Base-by-base conservation (phyloP, 768 basidiomycete species). In the Tephrocybe sp. region DNA sequence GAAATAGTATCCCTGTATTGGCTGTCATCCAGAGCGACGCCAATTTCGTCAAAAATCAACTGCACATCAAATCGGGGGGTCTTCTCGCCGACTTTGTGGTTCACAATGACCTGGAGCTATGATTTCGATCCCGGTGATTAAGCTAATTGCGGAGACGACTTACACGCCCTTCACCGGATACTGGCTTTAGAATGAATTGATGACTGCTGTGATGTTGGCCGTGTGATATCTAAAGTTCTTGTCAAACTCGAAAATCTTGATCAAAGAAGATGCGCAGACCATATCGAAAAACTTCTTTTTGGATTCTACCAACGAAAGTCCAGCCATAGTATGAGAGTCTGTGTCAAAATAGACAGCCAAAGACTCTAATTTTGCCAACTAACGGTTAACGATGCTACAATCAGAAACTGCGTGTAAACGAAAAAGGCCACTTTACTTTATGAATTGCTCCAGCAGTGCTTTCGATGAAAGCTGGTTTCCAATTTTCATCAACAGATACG, bases 331-430 rank as follows among this genome's bases (percentile, higher is more conserved):
- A 15, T 74, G 69, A 3, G 90, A 81, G 65, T 99, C 95, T 0
- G 97, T 98, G 65, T 99, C 91, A 60, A 98, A 98, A 66, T 99
- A 99, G 2, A 94, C 68, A 1, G 94, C 89, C 45, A 99, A 74
- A 3, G 90, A 96, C 65, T 88, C 78, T 32, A 99, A 71, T 55
- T 85, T 88, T 21, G 91, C 90, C 30, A 99, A 75, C 92, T 95
- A 57, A 6, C 45, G 18, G 28, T 30, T 30, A 50, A 39, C 39
- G 50, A 49, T 43, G 26, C n/a, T n/a, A n/a, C n/a, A 24, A 25
- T 36, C 30, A 37, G 8, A 39, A 33, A 11, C 5, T 5, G 28
- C 11, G 6, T 7, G 14, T 26, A 7, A 12, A n/a, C 24, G 6
- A 40, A 41, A 17, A 8, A 4, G 18, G 3, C 3, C 0, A 25